phyloP scores from a whole-genome alignment of 129 eudicot species.

The Artemisia annua region DNA sequence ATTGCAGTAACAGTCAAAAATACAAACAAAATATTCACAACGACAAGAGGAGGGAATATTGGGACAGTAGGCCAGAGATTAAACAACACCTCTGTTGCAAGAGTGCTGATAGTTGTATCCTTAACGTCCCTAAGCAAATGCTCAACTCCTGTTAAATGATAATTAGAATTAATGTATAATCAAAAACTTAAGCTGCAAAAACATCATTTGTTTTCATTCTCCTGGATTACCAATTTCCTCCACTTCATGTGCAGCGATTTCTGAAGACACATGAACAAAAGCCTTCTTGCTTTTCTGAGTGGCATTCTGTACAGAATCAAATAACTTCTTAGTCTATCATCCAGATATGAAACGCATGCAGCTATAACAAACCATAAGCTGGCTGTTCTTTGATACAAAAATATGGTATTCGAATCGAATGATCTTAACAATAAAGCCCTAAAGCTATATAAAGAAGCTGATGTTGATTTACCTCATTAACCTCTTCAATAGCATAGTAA shows the following conservation, averaged over 20 bases:
- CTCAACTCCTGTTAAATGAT: conserved; percentile 71
- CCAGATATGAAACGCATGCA: background rate
- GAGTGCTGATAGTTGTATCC: conserved; percentile 95
- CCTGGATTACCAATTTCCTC: conserved; percentile 83
- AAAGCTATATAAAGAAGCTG: too few relatives aligned
- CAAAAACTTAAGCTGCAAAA: background rate
- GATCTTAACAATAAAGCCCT: too few relatives aligned
- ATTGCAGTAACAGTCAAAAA: background rate
- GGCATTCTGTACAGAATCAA: conserved; percentile 67
- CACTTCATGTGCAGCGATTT: conserved; percentile 99
- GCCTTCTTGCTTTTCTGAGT: conserved; percentile 96
- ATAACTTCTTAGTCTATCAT: background rate
- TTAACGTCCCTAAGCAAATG: conserved; percentile 97
- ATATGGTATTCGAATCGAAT: too few relatives aligned
- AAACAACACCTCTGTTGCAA: conserved; percentile 83
- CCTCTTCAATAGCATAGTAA: conserved; percentile 50
- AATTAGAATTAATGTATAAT: background rate
- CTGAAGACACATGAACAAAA: conserved; percentile 92
- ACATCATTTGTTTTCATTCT: background rate
- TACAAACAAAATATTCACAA: background rate
- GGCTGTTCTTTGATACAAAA: too few relatives aligned
- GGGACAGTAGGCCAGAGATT: background rate
- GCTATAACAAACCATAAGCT: too few relatives aligned
- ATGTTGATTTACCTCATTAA: too few relatives aligned
- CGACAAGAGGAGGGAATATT: background rate